These are phyloP conservation scores for Aspergillus sparsus DNA, from an alignment of 495 filamentous ascomycete species.

Conservation along the genomic window DNA sequence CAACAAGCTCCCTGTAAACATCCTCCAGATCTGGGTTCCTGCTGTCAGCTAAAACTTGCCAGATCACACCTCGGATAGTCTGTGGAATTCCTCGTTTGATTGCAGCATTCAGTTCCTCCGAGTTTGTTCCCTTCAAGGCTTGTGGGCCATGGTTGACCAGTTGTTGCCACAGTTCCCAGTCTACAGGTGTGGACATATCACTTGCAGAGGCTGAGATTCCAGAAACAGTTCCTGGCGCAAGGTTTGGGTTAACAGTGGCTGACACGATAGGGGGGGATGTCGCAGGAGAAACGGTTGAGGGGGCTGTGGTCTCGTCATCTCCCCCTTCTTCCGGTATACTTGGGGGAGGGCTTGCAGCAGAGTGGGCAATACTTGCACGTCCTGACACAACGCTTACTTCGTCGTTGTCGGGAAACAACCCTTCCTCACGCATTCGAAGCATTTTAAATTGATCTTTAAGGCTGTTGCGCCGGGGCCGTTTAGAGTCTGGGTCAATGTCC, in stretches of 20 bases:
- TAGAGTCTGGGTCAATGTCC: slow-evolving; percentile 54
- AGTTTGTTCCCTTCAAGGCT: slow-evolving; percentile 78
- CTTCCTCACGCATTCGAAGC: slow-evolving; percentile 78
- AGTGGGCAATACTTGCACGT: slow-evolving; percentile 49
- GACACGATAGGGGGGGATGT: slow-evolving; percentile 52
- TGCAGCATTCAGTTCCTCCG: slow-evolving; percentile 83
- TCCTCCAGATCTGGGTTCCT: slow-evolving; percentile 86
- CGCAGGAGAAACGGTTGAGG: slow-evolving; percentile 42
- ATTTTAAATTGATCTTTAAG: slow-evolving; percentile 85
- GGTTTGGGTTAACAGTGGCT: slow-evolving; percentile 55
- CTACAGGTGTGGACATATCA: slow-evolving; percentile 68
- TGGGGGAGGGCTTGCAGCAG: slow-evolving; percentile 54
- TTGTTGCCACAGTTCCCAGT: slow-evolving; percentile 98
- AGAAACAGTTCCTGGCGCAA: slow-evolving; percentile 81
- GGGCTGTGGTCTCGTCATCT: slow-evolving; percentile 36
- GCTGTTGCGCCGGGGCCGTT: slow-evolving; percentile 61
- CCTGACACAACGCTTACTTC: slow-evolving; percentile 39
- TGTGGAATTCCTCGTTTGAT: slow-evolving; percentile 93
- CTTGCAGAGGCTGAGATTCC: slow-evolving; percentile 68
- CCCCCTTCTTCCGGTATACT: slow-evolving; percentile 58
- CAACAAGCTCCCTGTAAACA: slow-evolving; percentile 82
- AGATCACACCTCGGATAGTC: slow-evolving; percentile 93
- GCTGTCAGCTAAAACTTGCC: slow-evolving; percentile 95
- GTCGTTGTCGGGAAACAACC: slow-evolving; percentile 51
- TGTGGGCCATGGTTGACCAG: slow-evolving; percentile 91